A percentile compares a stretch with the other conserved stretches of the same genome.
Evolutionary conservation across 495 filamentous ascomycete genomes (phyloP).

Genomic region (Talaromyces proteolyticus): DNA sequence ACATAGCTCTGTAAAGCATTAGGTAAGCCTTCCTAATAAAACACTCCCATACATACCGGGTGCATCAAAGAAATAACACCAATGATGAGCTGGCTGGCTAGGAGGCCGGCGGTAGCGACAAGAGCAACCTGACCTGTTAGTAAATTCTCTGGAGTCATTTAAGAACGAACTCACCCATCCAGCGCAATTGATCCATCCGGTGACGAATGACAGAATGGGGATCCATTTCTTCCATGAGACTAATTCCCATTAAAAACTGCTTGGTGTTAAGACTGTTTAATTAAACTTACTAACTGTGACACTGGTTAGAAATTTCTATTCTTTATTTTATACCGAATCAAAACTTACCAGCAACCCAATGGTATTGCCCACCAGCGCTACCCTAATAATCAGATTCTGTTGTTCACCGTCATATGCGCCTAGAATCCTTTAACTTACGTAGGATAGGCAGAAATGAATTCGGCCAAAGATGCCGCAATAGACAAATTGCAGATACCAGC

Average conservation of each 20-base stretch:
- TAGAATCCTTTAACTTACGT: slow-evolving; percentile 34
- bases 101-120: slow-evolving; percentile 40
- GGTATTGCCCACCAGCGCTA: slow-evolving; percentile 61
- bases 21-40: not conserved
- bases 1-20: slow-evolving; percentile 32
- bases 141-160: too few species aligned
- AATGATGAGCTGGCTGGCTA: slow-evolving; percentile 53
- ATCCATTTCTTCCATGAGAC: slow-evolving; percentile 54
- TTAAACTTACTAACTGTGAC: slow-evolving; percentile 22
- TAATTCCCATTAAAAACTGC: slow-evolving; percentile 6
- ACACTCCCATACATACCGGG: slow-evolving; percentile 14
- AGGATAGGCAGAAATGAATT: slow-evolving; percentile 69
- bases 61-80: slow-evolving; percentile 55
- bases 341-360: slow-evolving; percentile 61
- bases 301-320: not conserved
- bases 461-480: slow-evolving; percentile 63
- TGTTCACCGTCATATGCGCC: too few species aligned
- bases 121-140: slow-evolving; percentile 54
- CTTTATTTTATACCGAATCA: not conserved
- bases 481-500: slow-evolving; percentile 69
- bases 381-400: not conserved
- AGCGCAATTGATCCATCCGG: slow-evolving; percentile 70
- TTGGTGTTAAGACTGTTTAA: not conserved
- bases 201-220: slow-evolving; percentile 60
- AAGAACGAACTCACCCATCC: slow-evolving; percentile 60